A percentile compares a stretch with the other conserved stretches of the same genome.
Evolutionary conservation across 352 stramenopile genomes (phyloP).

Genomic region (Phytopythium vexans): DNA sequence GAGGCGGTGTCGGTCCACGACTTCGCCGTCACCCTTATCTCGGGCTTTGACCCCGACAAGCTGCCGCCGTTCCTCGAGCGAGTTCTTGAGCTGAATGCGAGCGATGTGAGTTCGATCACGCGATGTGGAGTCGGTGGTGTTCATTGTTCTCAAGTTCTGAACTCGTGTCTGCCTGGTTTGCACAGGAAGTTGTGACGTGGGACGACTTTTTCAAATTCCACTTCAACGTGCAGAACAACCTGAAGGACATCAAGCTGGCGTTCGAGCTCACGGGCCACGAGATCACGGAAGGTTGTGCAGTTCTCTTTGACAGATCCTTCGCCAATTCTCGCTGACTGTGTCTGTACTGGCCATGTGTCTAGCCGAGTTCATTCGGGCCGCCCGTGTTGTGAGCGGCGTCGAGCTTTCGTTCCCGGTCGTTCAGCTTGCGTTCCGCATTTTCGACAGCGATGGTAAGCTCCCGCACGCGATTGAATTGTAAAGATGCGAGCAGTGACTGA

Average conservation of each 20-base stretch:
- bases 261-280: constrained; percentile 69
- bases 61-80: constrained; percentile 54
- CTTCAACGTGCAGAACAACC: constrained; percentile 65
- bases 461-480: not conserved
- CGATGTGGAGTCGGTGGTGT: not conserved
- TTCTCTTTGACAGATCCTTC: not conserved
- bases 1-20: constrained; percentile 67
- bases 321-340: not conserved
- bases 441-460: constrained; percentile 56
- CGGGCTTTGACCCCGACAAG: constrained; percentile 67
- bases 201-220: constrained; percentile 74
- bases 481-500: not conserved
- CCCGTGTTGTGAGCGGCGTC: constrained; percentile 58
- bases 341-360: not conserved
- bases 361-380: constrained; percentile 70
- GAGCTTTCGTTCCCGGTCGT: constrained; percentile 67
- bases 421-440: constrained; percentile 72
- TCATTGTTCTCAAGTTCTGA: not conserved
- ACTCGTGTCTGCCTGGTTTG: not conserved
- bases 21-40: constrained; percentile 74
- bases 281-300: constrained; percentile 56
- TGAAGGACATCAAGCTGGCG: constrained; percentile 69
- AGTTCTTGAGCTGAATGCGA: constrained; percentile 53
- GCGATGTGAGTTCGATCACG: constrained; percentile 29
- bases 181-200: constrained; percentile 58